A percentile compares a stretch with the other conserved stretches of the same genome.
Conservation (phyloP, 1,284 basidiomycete species). For the Pascua guehoae region DNA sequence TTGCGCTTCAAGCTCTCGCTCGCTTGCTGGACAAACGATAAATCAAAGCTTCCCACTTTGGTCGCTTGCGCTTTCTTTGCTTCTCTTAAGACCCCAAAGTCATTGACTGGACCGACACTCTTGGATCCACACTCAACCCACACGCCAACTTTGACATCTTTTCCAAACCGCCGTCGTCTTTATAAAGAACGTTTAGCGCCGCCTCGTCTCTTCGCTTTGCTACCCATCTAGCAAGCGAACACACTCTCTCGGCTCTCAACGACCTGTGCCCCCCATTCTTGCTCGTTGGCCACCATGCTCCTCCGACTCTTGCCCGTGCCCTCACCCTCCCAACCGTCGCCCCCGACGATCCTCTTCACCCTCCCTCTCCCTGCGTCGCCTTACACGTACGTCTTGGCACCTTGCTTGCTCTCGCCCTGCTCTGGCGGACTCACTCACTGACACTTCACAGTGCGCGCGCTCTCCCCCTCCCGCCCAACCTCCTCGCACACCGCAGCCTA, state of each 20-base stretch:
- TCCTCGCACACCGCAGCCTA: conserved; percentile 44
- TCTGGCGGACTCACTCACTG: neutral
- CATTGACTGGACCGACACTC: no score
- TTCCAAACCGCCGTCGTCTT: neutral
- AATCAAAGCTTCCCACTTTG: no score
- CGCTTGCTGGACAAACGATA: no score
- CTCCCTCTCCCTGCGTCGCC: conserved; percentile 60
- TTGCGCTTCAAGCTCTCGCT: no score
- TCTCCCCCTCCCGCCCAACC: conserved; percentile 46
- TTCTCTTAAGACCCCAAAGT: no score
- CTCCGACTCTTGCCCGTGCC: conserved; percentile 61
- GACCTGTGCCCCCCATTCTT: neutral
- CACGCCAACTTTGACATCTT: neutral
- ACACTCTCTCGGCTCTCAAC: neutral
- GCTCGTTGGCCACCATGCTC: conserved; percentile 55
- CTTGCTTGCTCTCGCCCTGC: neutral
- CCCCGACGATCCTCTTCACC: conserved; percentile 68
- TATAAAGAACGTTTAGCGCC: neutral
- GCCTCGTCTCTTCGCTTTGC: neutral
- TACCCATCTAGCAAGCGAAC: neutral
- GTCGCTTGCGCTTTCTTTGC: no score
- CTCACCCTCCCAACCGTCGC: conserved; percentile 53
- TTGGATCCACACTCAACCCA: no score
- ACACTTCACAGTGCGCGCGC: conserved; percentile 27
- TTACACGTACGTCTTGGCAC: conserved; percentile 38